Evolutionary conservation across 2,329 filamentous ascomycete species (phyloP).

Genomic region (Elsinoe necatrix): DNA sequence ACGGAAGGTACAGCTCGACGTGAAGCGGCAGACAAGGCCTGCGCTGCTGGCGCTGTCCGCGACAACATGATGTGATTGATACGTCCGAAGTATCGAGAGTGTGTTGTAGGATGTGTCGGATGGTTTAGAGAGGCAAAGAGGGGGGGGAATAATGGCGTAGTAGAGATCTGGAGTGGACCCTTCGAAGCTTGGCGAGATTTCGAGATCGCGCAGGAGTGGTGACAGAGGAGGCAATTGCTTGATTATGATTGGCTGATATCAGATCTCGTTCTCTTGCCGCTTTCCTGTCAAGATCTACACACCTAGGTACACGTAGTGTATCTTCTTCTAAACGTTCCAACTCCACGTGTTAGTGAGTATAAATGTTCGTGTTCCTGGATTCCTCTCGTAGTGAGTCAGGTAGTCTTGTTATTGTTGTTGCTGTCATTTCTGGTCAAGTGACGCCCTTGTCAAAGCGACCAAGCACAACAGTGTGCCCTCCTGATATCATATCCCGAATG

Average conservation of each 20-base stretch:
- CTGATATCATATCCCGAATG: too few species aligned
- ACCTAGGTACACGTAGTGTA: too few species aligned
- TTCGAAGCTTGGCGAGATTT: conserved; percentile 3
- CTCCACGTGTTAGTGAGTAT: too few species aligned
- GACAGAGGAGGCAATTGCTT: background rate
- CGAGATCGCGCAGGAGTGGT: conserved; percentile 2
- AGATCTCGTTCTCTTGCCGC: background rate
- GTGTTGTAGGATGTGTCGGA: background rate
- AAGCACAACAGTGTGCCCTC: too few species aligned
- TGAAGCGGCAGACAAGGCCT: conserved; percentile 34
- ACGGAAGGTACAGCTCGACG: conserved; percentile 36
- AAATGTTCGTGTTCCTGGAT: too few species aligned
- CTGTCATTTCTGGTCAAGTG: too few species aligned
- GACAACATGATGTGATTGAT: conserved; percentile 30
- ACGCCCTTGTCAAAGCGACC: too few species aligned
- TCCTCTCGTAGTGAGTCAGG: too few species aligned
- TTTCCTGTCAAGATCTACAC: background rate
- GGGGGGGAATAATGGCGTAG: background rate
- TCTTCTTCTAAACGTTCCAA: background rate
- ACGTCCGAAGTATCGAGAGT: background rate
- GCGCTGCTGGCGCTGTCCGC: conserved; percentile 32
- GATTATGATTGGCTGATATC: background rate
- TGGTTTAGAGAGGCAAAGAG: background rate
- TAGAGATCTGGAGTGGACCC: conserved; percentile 3
- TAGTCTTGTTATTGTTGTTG: too few species aligned